Evolutionary conservation across 2,329 filamentous ascomycete genomes (phyloP).

Genomic region (Graphilbum ipis-grandicollis): DNA sequence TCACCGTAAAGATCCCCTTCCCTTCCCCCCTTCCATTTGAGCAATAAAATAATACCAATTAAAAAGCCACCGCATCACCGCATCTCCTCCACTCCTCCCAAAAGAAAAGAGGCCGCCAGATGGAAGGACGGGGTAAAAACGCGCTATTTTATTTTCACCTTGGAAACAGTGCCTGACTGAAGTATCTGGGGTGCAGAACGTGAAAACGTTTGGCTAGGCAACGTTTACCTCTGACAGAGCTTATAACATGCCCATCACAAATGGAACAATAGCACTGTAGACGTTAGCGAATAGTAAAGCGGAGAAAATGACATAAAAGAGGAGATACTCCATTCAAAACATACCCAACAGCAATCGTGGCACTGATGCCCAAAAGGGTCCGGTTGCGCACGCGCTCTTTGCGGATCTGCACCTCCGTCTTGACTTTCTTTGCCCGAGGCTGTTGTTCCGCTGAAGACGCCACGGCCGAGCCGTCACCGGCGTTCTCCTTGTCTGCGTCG

Average conservation of each 20-base stretch:
- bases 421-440: constrained; percentile 48
- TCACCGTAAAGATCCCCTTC: too few relatives aligned
- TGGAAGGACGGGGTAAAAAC: too few relatives aligned
- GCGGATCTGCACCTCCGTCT: constrained; percentile 64
- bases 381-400: constrained; percentile 77
- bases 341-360: constrained; percentile 81
- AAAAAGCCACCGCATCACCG: too few relatives aligned
- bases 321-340: constrained; percentile 24
- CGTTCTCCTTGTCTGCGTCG: constrained; percentile 33
- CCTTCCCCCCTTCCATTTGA: too few relatives aligned
- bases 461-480: constrained; percentile 1
- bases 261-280: constrained; percentile 12
- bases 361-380: constrained; percentile 70
- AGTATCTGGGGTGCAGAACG: too few relatives aligned
- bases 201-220: too few relatives aligned
- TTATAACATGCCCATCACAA: constrained; percentile 12
- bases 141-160: too few relatives aligned
- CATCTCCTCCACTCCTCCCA: too few relatives aligned
- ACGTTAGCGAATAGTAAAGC: too few relatives aligned
- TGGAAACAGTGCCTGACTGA: too few relatives aligned
- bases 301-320: too few relatives aligned
- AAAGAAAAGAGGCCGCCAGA: too few relatives aligned
- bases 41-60: background rate
- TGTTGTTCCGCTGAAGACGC: constrained; percentile 6
- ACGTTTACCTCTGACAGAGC: background rate